A percentile compares a stretch with the other conserved stretches of the same genome.
phyloP scores from a whole-genome alignment of 2,329 filamentous ascomycete species.

The Aspergillus latus region DNA sequence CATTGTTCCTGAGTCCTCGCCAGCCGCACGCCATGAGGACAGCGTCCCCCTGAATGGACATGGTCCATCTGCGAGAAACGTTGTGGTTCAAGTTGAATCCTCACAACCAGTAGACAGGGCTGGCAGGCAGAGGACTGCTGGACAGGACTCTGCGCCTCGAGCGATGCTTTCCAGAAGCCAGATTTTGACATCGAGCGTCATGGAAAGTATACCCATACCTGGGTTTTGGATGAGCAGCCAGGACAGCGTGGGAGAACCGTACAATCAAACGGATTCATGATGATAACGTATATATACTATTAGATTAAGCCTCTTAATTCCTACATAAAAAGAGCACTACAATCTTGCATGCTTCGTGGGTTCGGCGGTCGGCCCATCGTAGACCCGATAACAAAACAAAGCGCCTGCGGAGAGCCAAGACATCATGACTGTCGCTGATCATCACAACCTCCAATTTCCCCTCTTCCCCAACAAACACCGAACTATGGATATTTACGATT shows the following conservation, averaged over 20 bases:
- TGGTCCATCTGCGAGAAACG: slow-evolving; percentile 24
- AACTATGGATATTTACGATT: slow-evolving; percentile 93
- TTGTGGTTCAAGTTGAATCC: slow-evolving; percentile 43
- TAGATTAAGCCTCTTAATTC: background rate
- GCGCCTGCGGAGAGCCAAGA: slow-evolving; percentile 11
- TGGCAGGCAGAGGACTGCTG: slow-evolving; percentile 15
- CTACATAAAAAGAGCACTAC: background rate
- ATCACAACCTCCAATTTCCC: slow-evolving; percentile 2
- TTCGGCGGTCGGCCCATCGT: slow-evolving; percentile 30
- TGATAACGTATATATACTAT: slow-evolving; percentile 8
- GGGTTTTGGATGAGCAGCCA: slow-evolving; percentile 41
- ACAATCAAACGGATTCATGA: slow-evolving; percentile 29
- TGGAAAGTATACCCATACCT: slow-evolving; percentile 46
- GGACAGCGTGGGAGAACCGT: slow-evolving; percentile 40
- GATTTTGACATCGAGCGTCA: slow-evolving; percentile 43
- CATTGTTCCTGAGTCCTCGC: slow-evolving; percentile 44
- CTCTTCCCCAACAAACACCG: slow-evolving; percentile 14
- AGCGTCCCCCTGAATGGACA: slow-evolving; percentile 8
- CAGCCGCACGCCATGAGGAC: slow-evolving; percentile 24
- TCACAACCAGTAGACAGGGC: slow-evolving; percentile 38
- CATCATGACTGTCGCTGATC: slow-evolving; percentile 1
- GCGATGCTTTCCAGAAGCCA: slow-evolving; percentile 36
- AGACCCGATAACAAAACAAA: slow-evolving; percentile 22
- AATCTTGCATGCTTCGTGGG: background rate
- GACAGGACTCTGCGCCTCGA: slow-evolving; percentile 17